Base-by-base conservation (phyloP, 768 basidiomycete species). In the Suillus plorans region DNA sequence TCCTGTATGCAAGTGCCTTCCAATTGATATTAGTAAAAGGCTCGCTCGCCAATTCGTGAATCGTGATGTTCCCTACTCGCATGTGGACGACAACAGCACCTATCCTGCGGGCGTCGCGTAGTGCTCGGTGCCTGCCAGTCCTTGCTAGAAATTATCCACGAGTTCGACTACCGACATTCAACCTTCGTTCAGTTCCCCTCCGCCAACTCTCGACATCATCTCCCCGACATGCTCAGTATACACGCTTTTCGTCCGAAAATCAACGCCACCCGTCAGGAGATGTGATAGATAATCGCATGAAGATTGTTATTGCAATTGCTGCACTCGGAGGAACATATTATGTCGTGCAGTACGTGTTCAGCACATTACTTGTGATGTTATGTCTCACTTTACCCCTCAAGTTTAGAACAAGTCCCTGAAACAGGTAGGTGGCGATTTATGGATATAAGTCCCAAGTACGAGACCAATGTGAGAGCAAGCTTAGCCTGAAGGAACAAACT, bases 361-460 rank as follows among this genome's bases (percentile, higher is more conserved):
- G 18, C 12, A 4, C 44, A 55, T 18, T 34, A 20, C 50, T 18
- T 49, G 25, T 44, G 41, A 20, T 59, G n/a, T 8, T 0, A 13
- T 18, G 3, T 42, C 58, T 22, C 45, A 49, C 5, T 39, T 36
- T 49, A 44, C 14, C 18, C 7, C 39, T 64, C 14, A 67, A 95
- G 94, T 71, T 80, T 96, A 34, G 95, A 98, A 73, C 83, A 85
- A 71, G 91, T 94, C 0, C 88, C 91, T 3, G 90, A 95, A 72
- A 96, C 94, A 0, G 94, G 94, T 0, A 79, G 96, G 63, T 90
- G 89, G 85, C 78, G 96, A 25, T 97, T 96, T 73, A 97, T 98
- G 86, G 90, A 92, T 71, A 82, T 89, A 4, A 83, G 83, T 49
- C 82, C 82, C 0, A 79, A 80, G 60, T 77, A 75, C 34, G 92